Conservation (phyloP, 805 yeast genomes). For the Candida ortonii region DNA sequence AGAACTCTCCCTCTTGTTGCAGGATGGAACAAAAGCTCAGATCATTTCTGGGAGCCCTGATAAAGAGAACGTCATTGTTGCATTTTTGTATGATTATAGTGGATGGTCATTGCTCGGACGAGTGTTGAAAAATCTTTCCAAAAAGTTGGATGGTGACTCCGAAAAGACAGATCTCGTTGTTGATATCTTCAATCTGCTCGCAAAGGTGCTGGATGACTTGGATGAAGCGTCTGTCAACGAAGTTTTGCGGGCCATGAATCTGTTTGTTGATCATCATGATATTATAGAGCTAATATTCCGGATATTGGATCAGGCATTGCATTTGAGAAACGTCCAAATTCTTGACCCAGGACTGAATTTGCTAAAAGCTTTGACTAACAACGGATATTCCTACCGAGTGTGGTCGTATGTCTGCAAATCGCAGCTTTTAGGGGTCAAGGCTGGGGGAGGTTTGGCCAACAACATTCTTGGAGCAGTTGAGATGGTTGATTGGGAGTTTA, state of each 20-base stretch:
- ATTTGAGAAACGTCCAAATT: conserved; percentile 46
- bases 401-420: conserved; percentile 79
- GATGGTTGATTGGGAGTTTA: conserved; percentile 62
- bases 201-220: conserved; percentile 42
- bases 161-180: conserved; percentile 41
- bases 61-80: conserved; percentile 38
- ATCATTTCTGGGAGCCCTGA: conserved; percentile 45
- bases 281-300: conserved; percentile 56
- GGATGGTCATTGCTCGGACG: conserved; percentile 91
- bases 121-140: conserved; percentile 60
- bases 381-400: conserved; percentile 57
- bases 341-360: conserved; percentile 48
- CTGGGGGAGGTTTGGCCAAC: conserved; percentile 62
- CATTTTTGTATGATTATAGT: conserved; percentile 69
- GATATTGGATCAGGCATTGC: conserved; percentile 66
- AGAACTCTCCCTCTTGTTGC: conserved; percentile 43
- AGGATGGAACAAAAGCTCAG: conserved; percentile 66
- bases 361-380: conserved; percentile 43
- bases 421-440: conserved; percentile 56
- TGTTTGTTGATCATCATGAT: conserved; percentile 32
- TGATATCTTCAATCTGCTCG: conserved; percentile 50
- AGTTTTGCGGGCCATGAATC: conserved; percentile 34
- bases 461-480: conserved; percentile 70
- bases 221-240: conserved; percentile 29
- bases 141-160: conserved; percentile 35